Evolutionary conservation across 2,329 filamentous ascomycete species (phyloP), one percentile per base, ranked within the genome.

Genomic region (Chaetothyriales sp.): DNA sequence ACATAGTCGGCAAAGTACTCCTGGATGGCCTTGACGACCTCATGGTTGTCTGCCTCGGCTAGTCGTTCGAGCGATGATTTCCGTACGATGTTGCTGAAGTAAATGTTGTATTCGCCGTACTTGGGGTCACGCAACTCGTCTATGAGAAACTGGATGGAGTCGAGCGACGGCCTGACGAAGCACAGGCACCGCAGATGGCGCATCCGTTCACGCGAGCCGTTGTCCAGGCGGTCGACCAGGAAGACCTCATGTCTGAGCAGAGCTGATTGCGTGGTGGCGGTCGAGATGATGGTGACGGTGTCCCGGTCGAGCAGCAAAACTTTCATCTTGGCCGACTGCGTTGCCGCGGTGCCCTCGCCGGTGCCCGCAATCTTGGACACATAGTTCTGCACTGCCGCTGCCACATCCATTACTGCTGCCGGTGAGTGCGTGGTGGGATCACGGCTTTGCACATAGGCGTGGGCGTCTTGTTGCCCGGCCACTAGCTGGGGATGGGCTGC

Each of bases 1-100:
- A 92, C 79, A 64, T 90, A 98, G 67, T 98, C 92, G 56, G 90
- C 89, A 67, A 97, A 98, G 66, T 94, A 87, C 69, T 98, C 92
- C 65, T 97, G 89, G 1, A 98, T 85, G 10, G 81, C 76, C 65
- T 89, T 94, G 58, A 98, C 90, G 37, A 98, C 88, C 69, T 98
- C 94, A 64, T 98, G 89, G 61, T 95, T 89, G 66, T 98, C 92
- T 22, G 92, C 89, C 73, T 98, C 94, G 33, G 92, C 92, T 44
- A 98, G 74, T 44, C 92, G 81, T 67, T 98, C 92, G 20, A 98
- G 75, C 0, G 90, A 86, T 1, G 92, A 97, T 70, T 98, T 98
- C 69, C 94, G 94, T 64, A 92, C 83, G 54, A 98, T 85, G 67
- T 98, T 98, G 74, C 89, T 97, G 68, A 98, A 95, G 69, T 94